A percentile compares a stretch with the other conserved stretches of the same genome.
phyloP scores from a whole-genome alignment of 2,329 filamentous ascomycete genomes.

The Penicillium frequentans region DNA sequence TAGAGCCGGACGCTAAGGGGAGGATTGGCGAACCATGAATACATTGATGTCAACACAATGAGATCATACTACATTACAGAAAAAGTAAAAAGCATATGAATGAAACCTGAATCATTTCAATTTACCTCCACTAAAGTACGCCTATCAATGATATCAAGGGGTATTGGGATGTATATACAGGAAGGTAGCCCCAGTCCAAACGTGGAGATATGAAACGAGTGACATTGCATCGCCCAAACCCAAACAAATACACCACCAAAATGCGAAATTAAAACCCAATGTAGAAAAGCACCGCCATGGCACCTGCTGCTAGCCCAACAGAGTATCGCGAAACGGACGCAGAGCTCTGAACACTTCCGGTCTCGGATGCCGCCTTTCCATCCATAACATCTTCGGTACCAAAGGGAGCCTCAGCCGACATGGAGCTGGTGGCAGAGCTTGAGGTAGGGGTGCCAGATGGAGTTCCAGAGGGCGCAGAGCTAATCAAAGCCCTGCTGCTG shows the following conservation, averaged over 20 bases:
- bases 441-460: constrained; percentile 22
- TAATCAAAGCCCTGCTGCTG: constrained; percentile 51
- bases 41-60: not conserved
- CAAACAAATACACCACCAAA: not conserved
- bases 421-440: constrained; percentile 13
- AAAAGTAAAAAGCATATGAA: not conserved
- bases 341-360: constrained; percentile 11
- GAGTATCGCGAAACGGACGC: constrained; percentile 31
- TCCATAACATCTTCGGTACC: constrained; percentile 9
- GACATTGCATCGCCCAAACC: not conserved
- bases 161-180: constrained; percentile 25
- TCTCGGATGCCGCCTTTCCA: constrained; percentile 14
- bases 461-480: constrained; percentile 22
- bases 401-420: constrained; percentile 3
- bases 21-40: not conserved
- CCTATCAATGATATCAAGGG: constrained; percentile 18
- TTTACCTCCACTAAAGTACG: constrained; percentile 16
- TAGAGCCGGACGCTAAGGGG: constrained; percentile 3
- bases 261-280: constrained; percentile 22
- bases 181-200: constrained; percentile 10
- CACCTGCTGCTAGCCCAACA: constrained; percentile 31
- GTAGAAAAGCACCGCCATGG: constrained; percentile 34
- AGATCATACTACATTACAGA: not conserved
- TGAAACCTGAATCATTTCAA: not conserved
- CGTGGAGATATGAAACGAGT: constrained; percentile 3